Evolutionary conservation across 1,284 basidiomycete species (phyloP).

Genomic region (Fomitopsis pinicola): DNA sequence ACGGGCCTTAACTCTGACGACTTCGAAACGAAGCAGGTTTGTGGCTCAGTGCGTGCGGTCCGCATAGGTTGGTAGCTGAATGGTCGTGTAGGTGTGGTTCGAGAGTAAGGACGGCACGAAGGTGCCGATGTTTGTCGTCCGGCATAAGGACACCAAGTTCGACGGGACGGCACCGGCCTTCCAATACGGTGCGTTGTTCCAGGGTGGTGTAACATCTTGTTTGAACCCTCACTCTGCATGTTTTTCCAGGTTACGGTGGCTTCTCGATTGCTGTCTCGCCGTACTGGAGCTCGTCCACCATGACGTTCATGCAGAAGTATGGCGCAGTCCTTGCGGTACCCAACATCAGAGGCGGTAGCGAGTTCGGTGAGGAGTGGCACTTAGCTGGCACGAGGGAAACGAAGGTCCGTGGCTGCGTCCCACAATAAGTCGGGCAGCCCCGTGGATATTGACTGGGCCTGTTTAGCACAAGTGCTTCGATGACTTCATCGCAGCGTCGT

Average conservation of each 20-base stretch:
- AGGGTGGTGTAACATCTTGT: too few species aligned
- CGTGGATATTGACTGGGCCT: constrained; percentile 3
- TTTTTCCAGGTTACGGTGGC: constrained; percentile 65
- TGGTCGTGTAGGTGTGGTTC: constrained; percentile 58
- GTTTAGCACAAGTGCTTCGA: constrained; percentile 70
- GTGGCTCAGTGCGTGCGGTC: neutral
- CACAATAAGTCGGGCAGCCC: constrained; percentile 6
- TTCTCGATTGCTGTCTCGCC: constrained; percentile 74
- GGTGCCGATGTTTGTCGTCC: constrained; percentile 85
- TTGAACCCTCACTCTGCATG: neutral
- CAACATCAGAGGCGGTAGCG: constrained; percentile 79
- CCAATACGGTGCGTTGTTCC: constrained; percentile 59
- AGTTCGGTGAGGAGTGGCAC: constrained; percentile 85
- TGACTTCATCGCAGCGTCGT: constrained; percentile 80
- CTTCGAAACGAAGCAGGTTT: constrained; percentile 67
- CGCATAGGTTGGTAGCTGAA: neutral
- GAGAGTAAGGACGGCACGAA: constrained; percentile 77
- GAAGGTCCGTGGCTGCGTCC: constrained; percentile 43
- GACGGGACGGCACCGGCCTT: constrained; percentile 79
- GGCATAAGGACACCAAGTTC: constrained; percentile 64
- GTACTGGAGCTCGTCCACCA: constrained; percentile 67
- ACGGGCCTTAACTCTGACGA: constrained; percentile 67
- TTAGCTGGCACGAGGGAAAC: constrained; percentile 63
- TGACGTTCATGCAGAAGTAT: constrained; percentile 77
- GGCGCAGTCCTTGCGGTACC: constrained; percentile 72